phyloP scores from a whole-genome alignment of 805 yeast species.

The Candida sphagnicola region DNA sequence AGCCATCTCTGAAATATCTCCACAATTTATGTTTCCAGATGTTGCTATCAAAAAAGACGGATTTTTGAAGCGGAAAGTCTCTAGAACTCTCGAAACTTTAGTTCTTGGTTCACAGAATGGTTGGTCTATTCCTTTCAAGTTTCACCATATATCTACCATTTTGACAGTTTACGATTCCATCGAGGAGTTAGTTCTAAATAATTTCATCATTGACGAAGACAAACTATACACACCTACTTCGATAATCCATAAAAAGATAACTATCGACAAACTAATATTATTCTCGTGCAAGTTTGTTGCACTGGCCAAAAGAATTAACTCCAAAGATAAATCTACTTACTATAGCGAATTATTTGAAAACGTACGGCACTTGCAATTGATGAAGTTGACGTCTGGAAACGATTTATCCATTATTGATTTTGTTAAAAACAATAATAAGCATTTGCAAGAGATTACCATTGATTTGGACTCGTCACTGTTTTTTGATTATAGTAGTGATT shows the following conservation, averaged over 20 bases:
- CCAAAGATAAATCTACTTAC: constrained; percentile 7
- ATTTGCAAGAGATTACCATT: constrained; percentile 35
- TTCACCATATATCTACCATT: constrained; percentile 42
- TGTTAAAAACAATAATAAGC: constrained; percentile 28
- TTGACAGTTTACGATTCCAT: constrained; percentile 37
- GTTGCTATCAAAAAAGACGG: constrained; percentile 12
- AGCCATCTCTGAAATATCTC: constrained; percentile 43
- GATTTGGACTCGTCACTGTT: constrained; percentile 50
- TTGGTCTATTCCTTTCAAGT: constrained; percentile 50
- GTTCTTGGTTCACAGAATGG: constrained; percentile 41
- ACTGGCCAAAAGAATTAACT: constrained; percentile 11
- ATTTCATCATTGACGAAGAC: constrained; percentile 46
- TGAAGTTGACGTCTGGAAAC: constrained; percentile 35
- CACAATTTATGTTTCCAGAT: constrained; percentile 42
- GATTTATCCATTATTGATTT: constrained; percentile 51
- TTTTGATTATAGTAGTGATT: constrained; percentile 15
- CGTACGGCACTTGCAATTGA: constrained; percentile 34
- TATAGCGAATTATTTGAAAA: constrained; percentile 35
- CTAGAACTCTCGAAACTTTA: constrained; percentile 28
- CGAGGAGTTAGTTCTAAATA: constrained; percentile 39
- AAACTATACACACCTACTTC: constrained; percentile 23
- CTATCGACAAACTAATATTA: constrained; percentile 13
- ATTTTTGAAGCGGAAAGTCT: constrained; percentile 9
- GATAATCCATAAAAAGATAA: constrained; percentile 10
- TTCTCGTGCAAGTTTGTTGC: constrained; percentile 18